phyloP scores from a whole-genome alignment of 208 protist species.

The Phytomonas sp. region DNA sequence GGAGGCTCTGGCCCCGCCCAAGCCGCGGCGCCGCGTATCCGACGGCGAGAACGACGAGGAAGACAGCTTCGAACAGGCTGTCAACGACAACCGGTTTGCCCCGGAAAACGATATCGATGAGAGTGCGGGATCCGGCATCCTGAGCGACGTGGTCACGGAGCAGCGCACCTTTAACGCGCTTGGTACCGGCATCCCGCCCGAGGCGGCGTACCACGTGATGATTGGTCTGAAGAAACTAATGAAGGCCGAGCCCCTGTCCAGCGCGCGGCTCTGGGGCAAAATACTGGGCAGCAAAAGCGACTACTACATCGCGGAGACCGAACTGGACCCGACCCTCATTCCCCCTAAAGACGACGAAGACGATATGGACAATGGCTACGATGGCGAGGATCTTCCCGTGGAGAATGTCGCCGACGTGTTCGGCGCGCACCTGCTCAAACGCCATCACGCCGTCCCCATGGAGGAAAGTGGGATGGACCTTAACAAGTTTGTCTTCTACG shows the following conservation, averaged over 20 bases:
- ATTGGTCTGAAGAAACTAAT: constrained; percentile 85
- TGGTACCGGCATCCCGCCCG: constrained; percentile 64
- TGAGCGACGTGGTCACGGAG: constrained; percentile 81
- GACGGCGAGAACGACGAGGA: constrained; percentile 71
- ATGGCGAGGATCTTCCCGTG: constrained; percentile 61
- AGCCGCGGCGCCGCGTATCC: constrained; percentile 35
- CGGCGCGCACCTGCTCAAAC: constrained; percentile 21
- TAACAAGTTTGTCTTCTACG: constrained; percentile 90
- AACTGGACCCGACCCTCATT: constrained; percentile 21
- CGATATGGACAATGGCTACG: constrained; percentile 46
- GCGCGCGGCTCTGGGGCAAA: constrained; percentile 85
- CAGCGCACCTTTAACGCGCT: constrained; percentile 74
- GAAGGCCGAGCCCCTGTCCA: constrained; percentile 68
- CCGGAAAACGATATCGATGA: constrained; percentile 28
- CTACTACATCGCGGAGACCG: constrained; percentile 89
- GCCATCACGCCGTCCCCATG: constrained; percentile 24
- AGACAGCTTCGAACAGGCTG: constrained; percentile 13
- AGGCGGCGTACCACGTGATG: constrained; percentile 78
- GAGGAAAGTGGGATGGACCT: constrained; percentile 71
- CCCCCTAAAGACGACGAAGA: constrained; percentile 21
- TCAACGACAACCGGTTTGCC: constrained; percentile 9
- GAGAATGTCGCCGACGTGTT: constrained; percentile 71
- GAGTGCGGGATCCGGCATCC: constrained; percentile 43
- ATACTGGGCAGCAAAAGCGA: constrained; percentile 62
- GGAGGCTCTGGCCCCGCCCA: constrained; percentile 57